Percentiles rank a stretch among this genome's conserved stretches.
These are phyloP conservation scores for Salix dunnii DNA, from an alignment of 345 rosid genomes.

Conservation along the genomic window DNA sequence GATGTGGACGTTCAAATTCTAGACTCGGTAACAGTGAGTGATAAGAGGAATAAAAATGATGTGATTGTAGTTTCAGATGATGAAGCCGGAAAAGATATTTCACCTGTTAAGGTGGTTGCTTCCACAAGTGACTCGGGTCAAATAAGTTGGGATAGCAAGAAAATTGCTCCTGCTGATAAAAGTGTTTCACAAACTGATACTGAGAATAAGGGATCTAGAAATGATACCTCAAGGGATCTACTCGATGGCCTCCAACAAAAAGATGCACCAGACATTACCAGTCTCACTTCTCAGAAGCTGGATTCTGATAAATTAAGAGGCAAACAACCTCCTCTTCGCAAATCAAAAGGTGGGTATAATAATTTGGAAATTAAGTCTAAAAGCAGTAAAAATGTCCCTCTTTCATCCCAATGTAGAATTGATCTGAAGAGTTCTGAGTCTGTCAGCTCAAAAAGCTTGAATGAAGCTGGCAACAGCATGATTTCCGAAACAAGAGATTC, in stretches of 20 bases:
- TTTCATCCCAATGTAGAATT: slow-evolving; percentile 29
- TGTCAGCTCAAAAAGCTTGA: slow-evolving; percentile 24
- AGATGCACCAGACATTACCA: slow-evolving; percentile 29
- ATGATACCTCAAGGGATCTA: slow-evolving; percentile 35
- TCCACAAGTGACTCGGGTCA: slow-evolving; percentile 29
- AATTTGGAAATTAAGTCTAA: slow-evolving; percentile 36
- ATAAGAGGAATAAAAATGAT: slow-evolving; percentile 20
- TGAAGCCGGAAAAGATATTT: slow-evolving; percentile 40
- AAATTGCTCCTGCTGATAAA: slow-evolving; percentile 29
- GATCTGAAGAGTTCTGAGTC: slow-evolving; percentile 34
- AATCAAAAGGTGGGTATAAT: slow-evolving; percentile 36
- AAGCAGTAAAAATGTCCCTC: slow-evolving; percentile 23
- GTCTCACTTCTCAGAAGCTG: slow-evolving; percentile 33
- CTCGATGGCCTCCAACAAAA: slow-evolving; percentile 23
- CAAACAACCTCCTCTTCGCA: slow-evolving; percentile 19
- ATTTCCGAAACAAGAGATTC: slow-evolving; percentile 35
- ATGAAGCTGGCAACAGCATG: slow-evolving; percentile 27
- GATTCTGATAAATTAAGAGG: slow-evolving; percentile 27
- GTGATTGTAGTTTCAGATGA: slow-evolving; percentile 58
- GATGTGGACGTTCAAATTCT: slow-evolving; percentile 31
- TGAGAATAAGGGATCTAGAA: slow-evolving; percentile 23
- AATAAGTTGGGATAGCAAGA: slow-evolving; percentile 26
- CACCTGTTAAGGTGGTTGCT: slow-evolving; percentile 30
- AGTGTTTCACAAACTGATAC: slow-evolving; percentile 30
- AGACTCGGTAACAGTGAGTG: slow-evolving; percentile 28